These are phyloP conservation scores for Ophiocordyceps camponoti-leonardi DNA, from an alignment of 2,329 filamentous ascomycete species.

Conservation along the genomic window DNA sequence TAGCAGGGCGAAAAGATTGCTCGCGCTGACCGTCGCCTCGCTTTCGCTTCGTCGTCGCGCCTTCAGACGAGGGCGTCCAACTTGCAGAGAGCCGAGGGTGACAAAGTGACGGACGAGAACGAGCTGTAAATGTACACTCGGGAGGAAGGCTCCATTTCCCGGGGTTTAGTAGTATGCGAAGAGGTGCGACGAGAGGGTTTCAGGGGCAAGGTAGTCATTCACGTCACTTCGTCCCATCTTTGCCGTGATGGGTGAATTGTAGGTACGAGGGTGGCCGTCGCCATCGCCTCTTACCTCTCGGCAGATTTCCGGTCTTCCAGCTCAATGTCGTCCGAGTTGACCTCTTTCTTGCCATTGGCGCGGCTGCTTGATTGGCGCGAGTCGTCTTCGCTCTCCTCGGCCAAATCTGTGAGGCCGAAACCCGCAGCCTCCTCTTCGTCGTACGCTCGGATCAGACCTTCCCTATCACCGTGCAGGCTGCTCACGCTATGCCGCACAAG, in stretches of 20 bases:
- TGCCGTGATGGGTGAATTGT: not conserved
- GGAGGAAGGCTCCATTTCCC: not conserved
- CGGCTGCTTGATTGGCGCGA: conserved; percentile 19
- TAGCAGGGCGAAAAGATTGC: conserved; percentile 1
- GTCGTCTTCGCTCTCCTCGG: conserved; percentile 59
- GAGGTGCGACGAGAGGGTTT: not conserved
- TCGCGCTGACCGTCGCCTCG: not conserved
- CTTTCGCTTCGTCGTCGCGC: not conserved
- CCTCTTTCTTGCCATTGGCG: conserved; percentile 23
- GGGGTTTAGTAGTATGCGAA: not conserved
- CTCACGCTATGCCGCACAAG: conserved; percentile 47
- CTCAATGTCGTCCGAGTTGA: conserved; percentile 27
- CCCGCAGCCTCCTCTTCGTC: conserved; percentile 63
- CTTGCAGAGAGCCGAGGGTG: not conserved
- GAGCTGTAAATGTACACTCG: conserved; percentile 2
- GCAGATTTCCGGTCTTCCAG: conserved; percentile 28
- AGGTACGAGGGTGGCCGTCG: conserved; percentile 4
- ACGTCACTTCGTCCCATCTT: conserved; percentile 2
- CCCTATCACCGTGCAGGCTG: conserved; percentile 50
- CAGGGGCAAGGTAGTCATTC: not conserved
- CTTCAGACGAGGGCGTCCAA: too few species aligned
- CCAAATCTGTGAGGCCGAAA: conserved; percentile 63
- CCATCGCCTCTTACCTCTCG: conserved; percentile 13
- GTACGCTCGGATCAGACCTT: conserved; percentile 75
- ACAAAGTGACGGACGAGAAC: not conserved